Conservation (phyloP, 176 grass and related monocot genomes). For the Triticum monococcum region DNA sequence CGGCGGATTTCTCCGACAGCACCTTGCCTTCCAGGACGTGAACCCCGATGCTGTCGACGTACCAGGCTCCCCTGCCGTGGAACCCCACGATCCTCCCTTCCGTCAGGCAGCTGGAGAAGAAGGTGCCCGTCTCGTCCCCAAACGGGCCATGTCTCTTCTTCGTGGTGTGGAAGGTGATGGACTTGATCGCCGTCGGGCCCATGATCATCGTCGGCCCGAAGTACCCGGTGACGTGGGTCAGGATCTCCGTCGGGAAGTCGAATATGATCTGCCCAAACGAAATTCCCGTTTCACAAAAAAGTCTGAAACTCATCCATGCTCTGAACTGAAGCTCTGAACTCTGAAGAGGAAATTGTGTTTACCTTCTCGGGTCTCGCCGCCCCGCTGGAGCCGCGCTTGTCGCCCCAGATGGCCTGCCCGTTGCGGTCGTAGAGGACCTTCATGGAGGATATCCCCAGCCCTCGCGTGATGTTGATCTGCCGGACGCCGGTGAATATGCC, state of each 20-base stretch:
- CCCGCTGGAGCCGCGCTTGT: constrained; percentile 67
- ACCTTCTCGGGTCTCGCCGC: constrained; percentile 73
- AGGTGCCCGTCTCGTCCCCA: constrained; percentile 72
- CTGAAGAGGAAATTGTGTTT: background rate
- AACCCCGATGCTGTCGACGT: constrained; percentile 76
- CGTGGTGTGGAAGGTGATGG: constrained; percentile 85
- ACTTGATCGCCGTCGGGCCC: constrained; percentile 77
- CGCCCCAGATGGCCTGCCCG: constrained; percentile 83
- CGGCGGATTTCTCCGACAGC: constrained; percentile 27
- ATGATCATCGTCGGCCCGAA: constrained; percentile 71
- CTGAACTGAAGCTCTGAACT: background rate
- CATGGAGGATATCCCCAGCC: constrained; percentile 62
- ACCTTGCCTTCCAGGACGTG: constrained; percentile 90
- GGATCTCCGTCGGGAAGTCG: constrained; percentile 80
- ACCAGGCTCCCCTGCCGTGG: constrained; percentile 79
- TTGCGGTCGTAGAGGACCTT: constrained; percentile 90
- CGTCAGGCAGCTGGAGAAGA: constrained; percentile 80
- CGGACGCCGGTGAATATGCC: constrained; percentile 78
- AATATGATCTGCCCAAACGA: constrained; percentile 54
- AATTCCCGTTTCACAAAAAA: background rate
- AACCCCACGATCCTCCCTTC: constrained; percentile 77
- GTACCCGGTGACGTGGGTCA: constrained; percentile 86
- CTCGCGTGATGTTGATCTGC: constrained; percentile 69
- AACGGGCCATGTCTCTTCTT: constrained; percentile 78
- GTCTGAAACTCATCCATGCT: background rate